phyloP scores from a whole-genome alignment of 1,139 yeast genomes.

The Pichia sp. region DNA sequence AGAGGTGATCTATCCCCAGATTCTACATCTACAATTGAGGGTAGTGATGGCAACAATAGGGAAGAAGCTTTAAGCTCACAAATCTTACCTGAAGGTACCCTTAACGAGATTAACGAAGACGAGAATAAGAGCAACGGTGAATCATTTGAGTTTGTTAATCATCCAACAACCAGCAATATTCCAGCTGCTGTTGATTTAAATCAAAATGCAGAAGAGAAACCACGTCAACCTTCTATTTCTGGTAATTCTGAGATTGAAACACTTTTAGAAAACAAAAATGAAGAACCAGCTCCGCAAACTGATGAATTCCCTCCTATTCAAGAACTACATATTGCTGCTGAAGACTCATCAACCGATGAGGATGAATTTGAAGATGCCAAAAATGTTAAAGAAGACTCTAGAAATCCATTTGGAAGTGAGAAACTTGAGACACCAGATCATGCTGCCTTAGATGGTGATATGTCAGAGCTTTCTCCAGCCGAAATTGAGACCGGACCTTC shows the following conservation, averaged over 20 bases:
- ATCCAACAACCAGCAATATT: neutral
- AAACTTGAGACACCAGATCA: too few species aligned
- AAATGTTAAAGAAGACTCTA: constrained; percentile 3
- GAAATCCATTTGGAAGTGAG: constrained; percentile 24
- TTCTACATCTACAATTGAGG: constrained; percentile 22
- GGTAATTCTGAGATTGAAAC: constrained; percentile 1
- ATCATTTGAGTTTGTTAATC: neutral
- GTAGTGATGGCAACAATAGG: neutral
- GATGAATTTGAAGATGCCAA: constrained; percentile 24
- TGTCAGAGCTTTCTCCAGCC: neutral
- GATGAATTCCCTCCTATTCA: constrained; percentile 12
- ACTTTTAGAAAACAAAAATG: constrained; percentile 3
- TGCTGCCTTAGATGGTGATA: neutral
- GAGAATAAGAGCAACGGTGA: neutral
- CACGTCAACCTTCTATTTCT: neutral
- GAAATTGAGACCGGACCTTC: constrained; percentile 22
- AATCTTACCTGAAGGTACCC: constrained; percentile 20
- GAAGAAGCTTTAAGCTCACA: constrained; percentile 23
- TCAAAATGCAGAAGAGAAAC: neutral
- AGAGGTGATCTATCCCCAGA: constrained; percentile 64
- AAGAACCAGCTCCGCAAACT: neutral
- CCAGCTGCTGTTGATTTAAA: neutral
- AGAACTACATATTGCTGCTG: constrained; percentile 10
- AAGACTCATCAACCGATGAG: constrained; percentile 34
- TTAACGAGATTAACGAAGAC: constrained; percentile 9